These are phyloP conservation scores for Sphagnurus paluster DNA, from an alignment of 1,284 basidiomycete genomes.

Conservation along the genomic window DNA sequence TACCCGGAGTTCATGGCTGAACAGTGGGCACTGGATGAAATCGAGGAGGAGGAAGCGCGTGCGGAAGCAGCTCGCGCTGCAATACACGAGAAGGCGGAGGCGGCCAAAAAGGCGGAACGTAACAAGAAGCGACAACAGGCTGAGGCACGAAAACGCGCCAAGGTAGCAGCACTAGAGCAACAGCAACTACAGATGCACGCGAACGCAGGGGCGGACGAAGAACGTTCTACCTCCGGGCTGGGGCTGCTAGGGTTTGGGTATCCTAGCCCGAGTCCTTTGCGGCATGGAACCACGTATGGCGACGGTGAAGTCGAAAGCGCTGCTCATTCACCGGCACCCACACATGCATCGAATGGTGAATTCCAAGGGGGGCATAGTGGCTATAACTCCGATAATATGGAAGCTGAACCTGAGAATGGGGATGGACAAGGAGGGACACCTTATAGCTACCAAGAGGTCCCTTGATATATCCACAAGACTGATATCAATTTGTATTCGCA, in stretches of 20 bases:
- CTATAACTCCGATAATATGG: constrained; percentile 44
- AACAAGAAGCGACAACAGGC: constrained; percentile 52
- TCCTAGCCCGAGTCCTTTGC: constrained; percentile 46
- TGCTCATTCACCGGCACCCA: constrained; percentile 50
- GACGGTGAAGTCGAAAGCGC: constrained; percentile 18
- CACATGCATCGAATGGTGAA: constrained; percentile 47
- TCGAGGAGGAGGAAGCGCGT: constrained; percentile 66
- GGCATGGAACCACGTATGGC: constrained; percentile 36
- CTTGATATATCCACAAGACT: too few relatives aligned
- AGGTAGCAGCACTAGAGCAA: constrained; percentile 34
- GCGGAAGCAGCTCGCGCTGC: constrained; percentile 39
- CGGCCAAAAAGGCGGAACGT: constrained; percentile 48
- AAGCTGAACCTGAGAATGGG: constrained; percentile 18
- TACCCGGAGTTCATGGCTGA: constrained; percentile 79
- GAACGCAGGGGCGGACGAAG: constrained; percentile 24
- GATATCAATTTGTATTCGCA: constrained; percentile 1
- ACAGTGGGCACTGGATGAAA: constrained; percentile 68
- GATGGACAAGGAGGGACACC: constrained; percentile 6
- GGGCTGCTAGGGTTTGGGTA: constrained; percentile 23
- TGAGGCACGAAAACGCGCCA: constrained; percentile 51
- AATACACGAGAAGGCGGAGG: too few relatives aligned
- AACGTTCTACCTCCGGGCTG: constrained; percentile 20
- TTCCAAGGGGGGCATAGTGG: constrained; percentile 42
- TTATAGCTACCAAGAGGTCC: too few relatives aligned
- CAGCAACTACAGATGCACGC: constrained; percentile 24